Conservation (phyloP, 495 filamentous ascomycete species). For the Xylaria intraflava region DNA sequence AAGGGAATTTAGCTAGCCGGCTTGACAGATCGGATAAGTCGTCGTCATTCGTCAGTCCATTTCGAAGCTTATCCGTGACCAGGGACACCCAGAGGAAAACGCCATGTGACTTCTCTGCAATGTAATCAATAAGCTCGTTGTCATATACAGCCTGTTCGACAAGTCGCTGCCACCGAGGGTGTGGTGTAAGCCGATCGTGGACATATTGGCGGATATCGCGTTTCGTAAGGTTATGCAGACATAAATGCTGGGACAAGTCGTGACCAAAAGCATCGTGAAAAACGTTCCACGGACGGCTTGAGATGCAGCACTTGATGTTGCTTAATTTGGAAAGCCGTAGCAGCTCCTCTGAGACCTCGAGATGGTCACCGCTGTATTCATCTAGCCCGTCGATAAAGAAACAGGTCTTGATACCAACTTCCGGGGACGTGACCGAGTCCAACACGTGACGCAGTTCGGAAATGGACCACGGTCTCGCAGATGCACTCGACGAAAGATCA, state of each 20-base stretch:
- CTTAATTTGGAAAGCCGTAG: neutral
- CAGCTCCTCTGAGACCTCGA: conserved; percentile 8
- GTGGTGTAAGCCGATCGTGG: conserved; percentile 12
- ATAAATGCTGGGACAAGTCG: conserved; percentile 1
- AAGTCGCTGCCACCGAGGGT: conserved; percentile 10
- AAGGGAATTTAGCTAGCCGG: conserved; percentile 15
- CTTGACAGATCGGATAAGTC: conserved; percentile 11
- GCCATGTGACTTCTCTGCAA: conserved; percentile 30
- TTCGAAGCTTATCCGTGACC: conserved; percentile 13
- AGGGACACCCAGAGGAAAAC: conserved; percentile 40
- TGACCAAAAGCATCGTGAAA: conserved; percentile 37
- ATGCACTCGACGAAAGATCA: neutral
- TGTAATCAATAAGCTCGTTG: conserved; percentile 15
- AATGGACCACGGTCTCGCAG: conserved; percentile 4
- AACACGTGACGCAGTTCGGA: neutral
- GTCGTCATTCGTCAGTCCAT: conserved; percentile 23
- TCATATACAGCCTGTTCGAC: neutral
- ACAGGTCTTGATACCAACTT: conserved; percentile 7
- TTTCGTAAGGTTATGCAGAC: conserved; percentile 20
- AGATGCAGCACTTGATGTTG: conserved; percentile 43
- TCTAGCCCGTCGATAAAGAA: conserved; percentile 27
- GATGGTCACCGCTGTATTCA: conserved; percentile 19
- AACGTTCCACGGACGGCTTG: conserved; percentile 43
- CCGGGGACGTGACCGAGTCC: neutral
- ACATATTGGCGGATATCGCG: conserved; percentile 29